These are phyloP conservation scores for Trichocladium antarcticum DNA, from an alignment of 495 filamentous ascomycete genomes.

Conservation along the genomic window DNA sequence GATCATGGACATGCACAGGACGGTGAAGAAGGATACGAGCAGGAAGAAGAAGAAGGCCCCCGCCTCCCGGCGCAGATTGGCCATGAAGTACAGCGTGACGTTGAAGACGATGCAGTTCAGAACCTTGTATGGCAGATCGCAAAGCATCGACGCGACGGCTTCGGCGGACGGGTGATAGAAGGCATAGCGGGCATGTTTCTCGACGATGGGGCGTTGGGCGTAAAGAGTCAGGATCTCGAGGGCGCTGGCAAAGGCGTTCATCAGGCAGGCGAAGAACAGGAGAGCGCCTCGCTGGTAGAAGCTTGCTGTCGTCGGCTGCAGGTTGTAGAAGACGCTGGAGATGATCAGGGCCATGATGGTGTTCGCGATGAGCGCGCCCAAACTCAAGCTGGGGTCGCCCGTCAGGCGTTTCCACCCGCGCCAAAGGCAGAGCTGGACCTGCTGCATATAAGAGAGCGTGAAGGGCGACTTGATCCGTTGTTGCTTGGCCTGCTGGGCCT, in stretches of 20 bases:
- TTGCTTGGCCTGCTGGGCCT: conserved; percentile 51
- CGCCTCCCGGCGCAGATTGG: conserved; percentile 64
- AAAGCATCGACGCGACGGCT: conserved; percentile 71
- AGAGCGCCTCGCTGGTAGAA: conserved; percentile 75
- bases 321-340: conserved; percentile 70
- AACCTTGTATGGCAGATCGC: conserved; percentile 65
- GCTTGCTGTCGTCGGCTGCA: conserved; percentile 48
- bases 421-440: conserved; percentile 61
- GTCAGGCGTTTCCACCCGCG: conserved; percentile 60
- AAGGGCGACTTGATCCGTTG: conserved; percentile 60
- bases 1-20: conserved; percentile 63
- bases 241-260: conserved; percentile 72
- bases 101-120: conserved; percentile 45
- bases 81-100: conserved; percentile 77
- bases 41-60: conserved; percentile 75
- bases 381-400: conserved; percentile 60
- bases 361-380: conserved; percentile 64
- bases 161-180: conserved; percentile 85
- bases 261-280: conserved; percentile 77
- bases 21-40: conserved; percentile 56
- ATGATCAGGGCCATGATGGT: conserved; percentile 65
- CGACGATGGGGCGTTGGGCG: conserved; percentile 79
- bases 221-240: conserved; percentile 78
- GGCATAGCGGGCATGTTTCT: conserved; percentile 85
- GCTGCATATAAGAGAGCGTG: conserved; percentile 60